Base-by-base conservation (phyloP, 352 stramenopile species). In the Pythium myriotylum region DNA sequence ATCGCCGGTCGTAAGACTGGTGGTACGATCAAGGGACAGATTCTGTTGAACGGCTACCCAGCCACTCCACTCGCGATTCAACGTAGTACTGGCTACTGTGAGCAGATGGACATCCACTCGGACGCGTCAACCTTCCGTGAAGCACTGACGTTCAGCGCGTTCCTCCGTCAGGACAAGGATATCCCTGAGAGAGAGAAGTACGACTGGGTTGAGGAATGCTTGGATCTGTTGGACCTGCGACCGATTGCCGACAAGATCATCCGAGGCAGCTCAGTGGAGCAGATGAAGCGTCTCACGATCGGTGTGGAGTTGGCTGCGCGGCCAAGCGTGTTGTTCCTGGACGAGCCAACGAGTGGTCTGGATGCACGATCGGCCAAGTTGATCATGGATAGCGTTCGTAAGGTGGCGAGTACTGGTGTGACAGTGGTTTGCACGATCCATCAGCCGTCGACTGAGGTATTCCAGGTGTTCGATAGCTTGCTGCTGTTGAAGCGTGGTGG, bases 341-440 rank as follows among this genome's bases (percentile, higher is more conserved):
- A 97, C 55, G 85, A 96, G 58, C 88, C 88, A 2, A 96, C 83
- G 24, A 88, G 67, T 52, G 91, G 91, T 10, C 54, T 97, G 10
- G 91, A 97, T 57, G 79, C 76, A 8, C 92, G 79, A 45, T 35
- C 29, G 29, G 29, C 29, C 10, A 76, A 91, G 32, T 70, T 87
- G 29, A 53, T 95, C 9, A 83, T 94, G 45, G 69, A 86, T n/a
- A 73, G 93, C 0, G 71, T 97, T 1, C 87, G 91, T 23, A 91
- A 94, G 55, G 77, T 96, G 33, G 87, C 74, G 70, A 92, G 12
- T 51, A 65, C 47, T 24, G 47, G 47, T 79, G 35, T 73, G 67
- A 54, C 65, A 17, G 27, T 54, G 3, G 23, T 54, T 13, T 54
- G 47, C 20, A 54, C 29, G 29, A 35, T 35, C 29, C 88, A 96